Conservation (phyloP, 2,329 filamentous ascomycete genomes). For the Ophiostoma piceae region DNA sequence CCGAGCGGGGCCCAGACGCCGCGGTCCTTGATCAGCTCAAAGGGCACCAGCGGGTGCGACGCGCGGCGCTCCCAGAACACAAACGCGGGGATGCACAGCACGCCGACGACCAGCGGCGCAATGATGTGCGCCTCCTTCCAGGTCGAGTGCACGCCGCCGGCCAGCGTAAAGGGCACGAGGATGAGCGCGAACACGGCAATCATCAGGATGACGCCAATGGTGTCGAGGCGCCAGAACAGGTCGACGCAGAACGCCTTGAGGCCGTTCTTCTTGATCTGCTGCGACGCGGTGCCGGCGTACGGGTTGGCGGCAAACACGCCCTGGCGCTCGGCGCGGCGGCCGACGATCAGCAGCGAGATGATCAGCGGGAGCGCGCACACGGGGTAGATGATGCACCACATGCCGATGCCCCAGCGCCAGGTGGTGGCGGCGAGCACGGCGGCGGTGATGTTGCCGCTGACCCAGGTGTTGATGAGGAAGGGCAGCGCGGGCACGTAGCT, state of each 20-base stretch:
- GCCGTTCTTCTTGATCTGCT: conserved; percentile 28
- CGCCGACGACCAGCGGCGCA: conserved; percentile 42
- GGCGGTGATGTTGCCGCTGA: conserved; percentile 52
- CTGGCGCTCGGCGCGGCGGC: conserved; percentile 47
- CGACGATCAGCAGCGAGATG: conserved; percentile 41
- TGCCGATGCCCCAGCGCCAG: conserved; percentile 60
- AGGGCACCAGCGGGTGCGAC: conserved; percentile 54
- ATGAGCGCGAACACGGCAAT: conserved; percentile 45
- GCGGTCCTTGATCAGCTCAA: conserved; percentile 56
- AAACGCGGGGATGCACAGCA: conserved; percentile 48
- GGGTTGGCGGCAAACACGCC: conserved; percentile 39
- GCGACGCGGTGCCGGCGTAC: conserved; percentile 29
- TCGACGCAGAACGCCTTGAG: conserved; percentile 33
- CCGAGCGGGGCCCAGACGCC: conserved; percentile 59
- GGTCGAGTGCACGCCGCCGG: conserved; percentile 38
- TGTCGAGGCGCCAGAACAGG: conserved; percentile 45
- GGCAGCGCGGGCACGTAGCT: conserved; percentile 58
- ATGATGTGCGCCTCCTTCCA: conserved; percentile 41
- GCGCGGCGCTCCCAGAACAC: conserved; percentile 44
- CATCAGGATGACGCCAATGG: conserved; percentile 42
- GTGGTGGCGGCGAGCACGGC: conserved; percentile 46
- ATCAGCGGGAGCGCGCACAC: conserved; percentile 49
- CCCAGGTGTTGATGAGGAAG: conserved; percentile 59
- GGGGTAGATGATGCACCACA: conserved; percentile 59
- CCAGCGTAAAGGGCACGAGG: conserved; percentile 43